These are phyloP conservation scores for Fusarium pseudonygamai DNA, from an alignment of 2,329 filamentous ascomycete species.

Conservation along the genomic window DNA sequence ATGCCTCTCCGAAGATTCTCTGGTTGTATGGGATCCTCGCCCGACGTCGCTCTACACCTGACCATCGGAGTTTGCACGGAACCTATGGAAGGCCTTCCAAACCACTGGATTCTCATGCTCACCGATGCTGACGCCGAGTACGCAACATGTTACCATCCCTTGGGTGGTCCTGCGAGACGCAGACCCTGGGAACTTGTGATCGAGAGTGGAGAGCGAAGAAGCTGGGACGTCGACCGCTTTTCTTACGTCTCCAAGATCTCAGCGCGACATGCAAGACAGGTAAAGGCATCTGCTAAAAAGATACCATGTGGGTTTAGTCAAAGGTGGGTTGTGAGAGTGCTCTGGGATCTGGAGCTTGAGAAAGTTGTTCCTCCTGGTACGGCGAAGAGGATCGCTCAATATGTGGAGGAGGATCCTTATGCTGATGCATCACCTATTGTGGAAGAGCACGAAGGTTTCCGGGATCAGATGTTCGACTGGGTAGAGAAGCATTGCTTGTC, in stretches of 20 bases:
- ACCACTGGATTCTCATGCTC: slow-evolving; percentile 14
- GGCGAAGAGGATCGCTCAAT: background rate
- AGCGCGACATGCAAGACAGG: background rate
- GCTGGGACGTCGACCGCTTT: background rate
- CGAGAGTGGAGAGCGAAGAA: background rate
- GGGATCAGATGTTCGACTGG: background rate
- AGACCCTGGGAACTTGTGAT: background rate
- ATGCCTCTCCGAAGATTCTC: background rate
- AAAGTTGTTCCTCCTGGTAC: background rate
- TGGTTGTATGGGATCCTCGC: background rate
- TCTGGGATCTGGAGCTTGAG: slow-evolving; percentile 7
- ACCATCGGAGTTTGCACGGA: background rate
- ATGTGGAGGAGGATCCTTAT: background rate
- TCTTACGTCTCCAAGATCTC: background rate
- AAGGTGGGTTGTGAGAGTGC: slow-evolving; percentile 1
- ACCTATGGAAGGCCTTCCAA: background rate
- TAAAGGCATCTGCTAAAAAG: background rate
- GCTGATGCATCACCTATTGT: background rate
- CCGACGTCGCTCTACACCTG: background rate
- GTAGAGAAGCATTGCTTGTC: background rate
- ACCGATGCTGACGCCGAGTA: background rate
- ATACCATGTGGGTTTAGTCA: background rate
- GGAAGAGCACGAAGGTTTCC: background rate
- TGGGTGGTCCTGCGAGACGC: background rate
- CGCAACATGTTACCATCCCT: background rate